Evolutionary conservation across 768 basidiomycete species (phyloP).

Genomic region (Candolleomyces aberdarensis): DNA sequence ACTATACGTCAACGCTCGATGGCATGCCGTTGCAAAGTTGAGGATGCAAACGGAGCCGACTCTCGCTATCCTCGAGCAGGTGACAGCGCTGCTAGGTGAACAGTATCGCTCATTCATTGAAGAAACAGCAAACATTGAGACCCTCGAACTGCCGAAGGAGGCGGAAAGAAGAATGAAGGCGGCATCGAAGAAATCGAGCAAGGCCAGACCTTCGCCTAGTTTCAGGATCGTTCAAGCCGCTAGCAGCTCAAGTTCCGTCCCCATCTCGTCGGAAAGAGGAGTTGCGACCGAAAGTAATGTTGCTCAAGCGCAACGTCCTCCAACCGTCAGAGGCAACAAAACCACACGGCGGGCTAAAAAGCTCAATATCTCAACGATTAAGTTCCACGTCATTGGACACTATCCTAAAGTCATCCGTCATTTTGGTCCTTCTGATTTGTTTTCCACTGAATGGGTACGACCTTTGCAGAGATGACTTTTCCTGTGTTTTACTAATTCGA

Average conservation of each 20-base stretch:
- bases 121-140: slow-evolving; percentile 20
- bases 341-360: not conserved
- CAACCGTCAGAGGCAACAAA: not conserved
- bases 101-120: slow-evolving; percentile 28
- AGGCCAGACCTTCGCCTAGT: not conserved
- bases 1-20: slow-evolving; percentile 24
- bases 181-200: too few species aligned
- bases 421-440: not conserved
- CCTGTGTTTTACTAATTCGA: too few species aligned
- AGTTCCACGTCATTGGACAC: slow-evolving; percentile 4
- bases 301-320: not conserved
- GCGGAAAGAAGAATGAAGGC: slow-evolving; percentile 22
- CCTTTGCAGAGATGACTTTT: too few species aligned
- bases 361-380: not conserved
- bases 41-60: slow-evolving; percentile 26
- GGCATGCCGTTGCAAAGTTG: slow-evolving; percentile 33
- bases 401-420: not conserved
- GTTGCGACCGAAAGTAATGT: not conserved
- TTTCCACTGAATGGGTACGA: not conserved
- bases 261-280: not conserved
- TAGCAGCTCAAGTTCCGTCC: too few species aligned
- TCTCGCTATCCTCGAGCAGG: slow-evolving; percentile 18
- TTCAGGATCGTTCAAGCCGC: not conserved
- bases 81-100: slow-evolving; percentile 25
- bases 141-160: slow-evolving; percentile 37